A percentile compares a stretch with the other conserved stretches of the same genome.
phyloP scores from a whole-genome alignment of 2,329 filamentous ascomycete species.

The Fusarium sp. region DNA sequence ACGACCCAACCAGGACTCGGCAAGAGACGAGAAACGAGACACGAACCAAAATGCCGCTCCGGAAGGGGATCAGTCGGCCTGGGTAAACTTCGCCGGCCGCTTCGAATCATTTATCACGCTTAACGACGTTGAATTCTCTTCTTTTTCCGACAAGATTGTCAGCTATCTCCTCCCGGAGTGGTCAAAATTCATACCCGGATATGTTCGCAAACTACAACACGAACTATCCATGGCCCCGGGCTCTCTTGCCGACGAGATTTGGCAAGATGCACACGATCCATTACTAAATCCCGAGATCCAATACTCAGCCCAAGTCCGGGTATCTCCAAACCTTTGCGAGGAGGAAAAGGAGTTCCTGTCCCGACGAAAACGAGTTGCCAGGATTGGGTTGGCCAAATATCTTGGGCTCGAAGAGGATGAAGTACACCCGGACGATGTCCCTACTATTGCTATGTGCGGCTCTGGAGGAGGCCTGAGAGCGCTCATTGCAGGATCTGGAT shows the following conservation, averaged over 20 bases:
- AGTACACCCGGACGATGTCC: slow-evolving; percentile 93
- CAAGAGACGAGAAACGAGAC: slow-evolving; percentile 30
- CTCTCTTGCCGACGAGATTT: slow-evolving; percentile 92
- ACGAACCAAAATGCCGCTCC: slow-evolving; percentile 34
- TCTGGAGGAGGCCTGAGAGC: slow-evolving; percentile 93
- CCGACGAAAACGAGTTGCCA: slow-evolving; percentile 76
- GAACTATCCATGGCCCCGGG: slow-evolving; percentile 91
- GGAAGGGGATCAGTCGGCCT: slow-evolving; percentile 57
- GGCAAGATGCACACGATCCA: slow-evolving; percentile 89
- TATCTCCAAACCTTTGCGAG: slow-evolving; percentile 83
- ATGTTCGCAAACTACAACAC: slow-evolving; percentile 84
- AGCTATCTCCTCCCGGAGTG: slow-evolving; percentile 84
- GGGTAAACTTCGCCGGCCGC: slow-evolving; percentile 61
- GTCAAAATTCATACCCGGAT: slow-evolving; percentile 81
- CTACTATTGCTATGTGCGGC: slow-evolving; percentile 92
- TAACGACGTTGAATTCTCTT: slow-evolving; percentile 68
- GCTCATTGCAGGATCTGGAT: slow-evolving; percentile 90
- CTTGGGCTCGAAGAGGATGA: slow-evolving; percentile 81
- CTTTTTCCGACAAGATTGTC: slow-evolving; percentile 71
- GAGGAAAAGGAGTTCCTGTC: slow-evolving; percentile 84
- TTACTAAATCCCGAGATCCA: slow-evolving; percentile 87
- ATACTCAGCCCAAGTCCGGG: slow-evolving; percentile 83
- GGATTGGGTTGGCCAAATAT: slow-evolving; percentile 83
- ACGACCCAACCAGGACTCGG: slow-evolving; percentile 13
- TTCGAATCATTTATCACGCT: slow-evolving; percentile 68